These are phyloP conservation scores for Epichloe festucae DNA, from an alignment of 2,329 filamentous ascomycete species.

Conservation along the genomic window DNA sequence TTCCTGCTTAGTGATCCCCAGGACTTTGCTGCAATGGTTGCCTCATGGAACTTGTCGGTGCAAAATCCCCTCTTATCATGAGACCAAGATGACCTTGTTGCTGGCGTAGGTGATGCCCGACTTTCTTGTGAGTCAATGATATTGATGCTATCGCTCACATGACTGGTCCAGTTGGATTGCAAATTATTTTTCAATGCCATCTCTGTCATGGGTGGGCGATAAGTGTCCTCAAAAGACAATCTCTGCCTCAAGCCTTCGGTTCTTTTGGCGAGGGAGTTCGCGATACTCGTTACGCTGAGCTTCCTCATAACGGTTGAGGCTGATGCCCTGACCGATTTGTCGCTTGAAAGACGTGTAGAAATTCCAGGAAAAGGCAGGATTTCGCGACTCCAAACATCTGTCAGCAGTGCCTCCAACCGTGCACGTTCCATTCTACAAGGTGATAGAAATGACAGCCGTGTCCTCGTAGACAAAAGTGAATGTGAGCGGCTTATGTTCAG, in stretches of 20 bases:
- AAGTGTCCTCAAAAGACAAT: constrained; percentile 4
- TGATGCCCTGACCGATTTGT: constrained; percentile 64
- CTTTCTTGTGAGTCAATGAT: not conserved
- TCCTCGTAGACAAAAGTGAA: constrained; percentile 58
- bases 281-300: constrained; percentile 69
- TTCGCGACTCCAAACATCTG: constrained; percentile 76
- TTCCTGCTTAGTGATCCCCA: constrained; percentile 5
- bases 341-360: constrained; percentile 47
- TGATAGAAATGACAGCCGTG: constrained; percentile 54
- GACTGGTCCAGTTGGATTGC: not conserved
- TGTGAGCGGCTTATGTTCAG: constrained; percentile 62
- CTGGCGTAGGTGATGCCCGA: not conserved
- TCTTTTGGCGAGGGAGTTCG: constrained; percentile 61
- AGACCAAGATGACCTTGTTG: constrained; percentile 1
- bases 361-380: constrained; percentile 74
- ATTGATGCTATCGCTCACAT: not conserved
- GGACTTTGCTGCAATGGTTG: not conserved
- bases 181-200: not conserved
- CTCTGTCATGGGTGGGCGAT: not conserved
- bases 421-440: constrained; percentile 64
- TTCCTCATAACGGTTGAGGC: constrained; percentile 81
- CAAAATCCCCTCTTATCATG: not conserved
- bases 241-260: constrained; percentile 40
- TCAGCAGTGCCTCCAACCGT: constrained; percentile 59
- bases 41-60: not conserved